A percentile compares a stretch with the other conserved stretches of the same genome.
Evolutionary conservation across 1,284 basidiomycete species (phyloP).

Genomic region (Cutaneotrichosporon sp.): DNA sequence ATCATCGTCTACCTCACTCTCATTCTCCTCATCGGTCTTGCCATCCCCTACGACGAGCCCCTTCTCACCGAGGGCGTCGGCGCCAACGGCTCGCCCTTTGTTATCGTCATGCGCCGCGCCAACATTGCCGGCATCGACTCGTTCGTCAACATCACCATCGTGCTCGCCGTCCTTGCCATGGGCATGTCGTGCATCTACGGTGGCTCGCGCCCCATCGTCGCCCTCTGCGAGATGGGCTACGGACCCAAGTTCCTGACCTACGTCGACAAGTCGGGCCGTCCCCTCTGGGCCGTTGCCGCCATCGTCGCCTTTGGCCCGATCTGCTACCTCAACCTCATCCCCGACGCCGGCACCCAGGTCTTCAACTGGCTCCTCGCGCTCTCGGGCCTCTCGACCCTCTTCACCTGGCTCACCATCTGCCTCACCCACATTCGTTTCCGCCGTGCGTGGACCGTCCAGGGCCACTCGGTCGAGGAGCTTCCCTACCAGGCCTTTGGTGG

Average conservation of each 20-base stretch:
- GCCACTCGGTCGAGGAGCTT: slow-evolving; percentile 55
- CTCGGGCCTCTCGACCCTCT: slow-evolving; percentile 58
- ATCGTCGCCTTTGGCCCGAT: slow-evolving; percentile 51
- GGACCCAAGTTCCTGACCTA: slow-evolving; percentile 55
- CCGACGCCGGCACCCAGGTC: slow-evolving; percentile 32
- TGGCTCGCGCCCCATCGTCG: slow-evolving; percentile 51
- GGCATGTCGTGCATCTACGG: slow-evolving; percentile 50
- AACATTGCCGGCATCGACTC: slow-evolving; percentile 53
- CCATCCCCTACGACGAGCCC: slow-evolving; percentile 52
- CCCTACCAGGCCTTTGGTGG: slow-evolving; percentile 55
- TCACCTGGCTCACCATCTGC: slow-evolving; percentile 53
- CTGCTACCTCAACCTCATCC: slow-evolving; percentile 53
- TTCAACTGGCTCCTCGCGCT: slow-evolving; percentile 57
- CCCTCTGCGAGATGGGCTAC: slow-evolving; percentile 52
- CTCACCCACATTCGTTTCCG: slow-evolving; percentile 53
- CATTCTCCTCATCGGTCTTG: slow-evolving; percentile 56
- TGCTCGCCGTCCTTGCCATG: slow-evolving; percentile 48
- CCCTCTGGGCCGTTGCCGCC: slow-evolving; percentile 53
- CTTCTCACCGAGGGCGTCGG: slow-evolving; percentile 51
- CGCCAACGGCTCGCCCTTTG: slow-evolving; percentile 58
- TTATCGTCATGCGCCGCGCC: slow-evolving; percentile 55
- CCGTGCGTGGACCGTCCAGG: slow-evolving; percentile 51
- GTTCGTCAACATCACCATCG: slow-evolving; percentile 22
- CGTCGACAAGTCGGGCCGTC: slow-evolving; percentile 59
- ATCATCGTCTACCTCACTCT: slow-evolving; percentile 57